Evolutionary conservation across 805 yeast genomes (phyloP).

Genomic region (Alloascoidea africana): DNA sequence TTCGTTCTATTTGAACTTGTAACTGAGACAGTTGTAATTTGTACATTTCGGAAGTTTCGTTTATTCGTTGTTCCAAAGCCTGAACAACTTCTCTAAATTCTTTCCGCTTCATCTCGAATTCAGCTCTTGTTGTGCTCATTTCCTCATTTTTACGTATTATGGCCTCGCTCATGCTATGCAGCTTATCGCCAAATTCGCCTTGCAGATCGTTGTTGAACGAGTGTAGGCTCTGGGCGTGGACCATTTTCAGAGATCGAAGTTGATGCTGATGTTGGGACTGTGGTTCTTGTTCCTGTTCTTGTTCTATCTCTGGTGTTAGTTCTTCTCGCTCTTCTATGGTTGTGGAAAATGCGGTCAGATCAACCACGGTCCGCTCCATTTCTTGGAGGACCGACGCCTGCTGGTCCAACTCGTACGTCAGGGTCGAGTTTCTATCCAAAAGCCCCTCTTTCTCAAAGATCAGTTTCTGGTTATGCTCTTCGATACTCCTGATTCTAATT

Average conservation of each 20-base stretch:
- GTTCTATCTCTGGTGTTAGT: neutral
- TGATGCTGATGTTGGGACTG: too few relatives aligned
- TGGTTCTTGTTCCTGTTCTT: too few relatives aligned
- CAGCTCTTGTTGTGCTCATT: neutral
- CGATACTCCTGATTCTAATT: too few relatives aligned
- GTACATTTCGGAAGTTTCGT: neutral
- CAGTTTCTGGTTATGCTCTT: neutral
- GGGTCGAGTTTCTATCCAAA: neutral
- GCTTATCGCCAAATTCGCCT: neutral
- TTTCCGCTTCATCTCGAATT: neutral
- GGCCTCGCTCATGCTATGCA: neutral
- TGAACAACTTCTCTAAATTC: constrained; percentile 1
- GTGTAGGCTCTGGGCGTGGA: too few relatives aligned
- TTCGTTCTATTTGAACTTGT: neutral
- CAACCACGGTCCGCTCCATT: neutral
- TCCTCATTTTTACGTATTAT: neutral
- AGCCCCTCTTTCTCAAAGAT: neutral
- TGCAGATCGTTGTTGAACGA: neutral
- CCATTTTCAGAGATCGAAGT: too few relatives aligned
- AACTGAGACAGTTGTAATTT: neutral
- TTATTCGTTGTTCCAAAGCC: neutral
- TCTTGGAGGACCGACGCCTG: neutral
- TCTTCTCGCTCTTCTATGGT: neutral
- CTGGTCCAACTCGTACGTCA: neutral
- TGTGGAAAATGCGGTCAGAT: too few relatives aligned